Conservation (phyloP, 2,329 filamentous ascomycete genomes). For the Cercospora beticola region DNA sequence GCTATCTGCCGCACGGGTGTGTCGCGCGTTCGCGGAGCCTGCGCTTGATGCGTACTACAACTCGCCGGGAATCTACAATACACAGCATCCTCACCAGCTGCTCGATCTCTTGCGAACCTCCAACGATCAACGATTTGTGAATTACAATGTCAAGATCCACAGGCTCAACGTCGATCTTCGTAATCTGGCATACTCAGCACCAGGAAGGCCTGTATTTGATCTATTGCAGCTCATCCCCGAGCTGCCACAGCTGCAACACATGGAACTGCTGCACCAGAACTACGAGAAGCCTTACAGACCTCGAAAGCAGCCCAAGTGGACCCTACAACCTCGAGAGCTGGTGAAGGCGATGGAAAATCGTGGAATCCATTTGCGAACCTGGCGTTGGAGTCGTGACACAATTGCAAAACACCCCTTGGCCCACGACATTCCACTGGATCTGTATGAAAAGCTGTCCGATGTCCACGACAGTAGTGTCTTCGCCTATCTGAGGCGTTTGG, state of each 20-base stretch:
- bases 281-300: conserved; percentile 68
- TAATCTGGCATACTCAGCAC: conserved; percentile 55
- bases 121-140: conserved; percentile 40
- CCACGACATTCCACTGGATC: conserved; percentile 17
- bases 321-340: conserved; percentile 61
- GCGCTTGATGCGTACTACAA: conserved; percentile 41
- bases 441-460: conserved; percentile 36
- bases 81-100: conserved; percentile 35
- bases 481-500: conserved; percentile 54
- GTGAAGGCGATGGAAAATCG: conserved; percentile 62
- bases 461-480: conserved; percentile 50
- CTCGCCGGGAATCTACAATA: conserved; percentile 34
- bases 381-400: conserved; percentile 53
- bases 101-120: conserved; percentile 33
- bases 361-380: conserved; percentile 49
- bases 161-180: conserved; percentile 68
- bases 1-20: conserved; percentile 35
- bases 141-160: conserved; percentile 71
- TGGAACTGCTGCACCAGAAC: conserved; percentile 70
- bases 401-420: conserved; percentile 21
- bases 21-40: conserved; percentile 38
- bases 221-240: conserved; percentile 60
- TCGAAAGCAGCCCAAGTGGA: conserved; percentile 59
- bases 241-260: conserved; percentile 64
- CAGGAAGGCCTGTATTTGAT: conserved; percentile 55